Base-by-base conservation (phyloP, 31 red algal genomes). In the Asparagopsis taxiformis region DNA sequence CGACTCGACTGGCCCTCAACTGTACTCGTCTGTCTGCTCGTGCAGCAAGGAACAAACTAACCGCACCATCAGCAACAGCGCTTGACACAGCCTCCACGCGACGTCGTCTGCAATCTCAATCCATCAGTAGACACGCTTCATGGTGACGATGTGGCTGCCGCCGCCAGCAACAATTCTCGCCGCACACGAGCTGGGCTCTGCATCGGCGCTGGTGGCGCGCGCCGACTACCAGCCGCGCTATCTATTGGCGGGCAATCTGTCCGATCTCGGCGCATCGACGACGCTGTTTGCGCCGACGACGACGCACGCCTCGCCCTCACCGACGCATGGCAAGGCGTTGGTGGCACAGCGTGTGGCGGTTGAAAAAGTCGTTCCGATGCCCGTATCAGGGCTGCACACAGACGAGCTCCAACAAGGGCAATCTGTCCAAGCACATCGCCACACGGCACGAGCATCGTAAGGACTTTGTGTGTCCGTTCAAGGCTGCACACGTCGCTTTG, bases 331-430 rank as follows among this genome's bases (percentile, higher is more conserved):
- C 49, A 19, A 28, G 41, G 44, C 9, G 41, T 15, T 22, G 17
- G 21, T 38, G 15, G 20, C 65, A n/a, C 37, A 31, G 17, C 34
- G 41, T 25, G 5, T 31, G 21, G 35, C 65, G 8, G 31, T n/a
- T 37, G 10, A 77, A 77, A 33, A 54, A 64, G 59, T 43, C 49
- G 37, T 77, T 77, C 38, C 59, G 32, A n/a, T 77, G 73, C 35
- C 73, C 73, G 24, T 77, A 77, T 39, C 73, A 56, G 9, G 59
- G 65, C 48, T 77, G 73, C 73, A 33, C 55, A 26, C 73, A 77
- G 41, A 77, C 73, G 35, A 62, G 55, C 35, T 77, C 73, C 30
- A 77, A 77, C 73, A 77, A 77, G 44, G 73, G 73, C 34, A 77
- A 77, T 30, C 46, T 77, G 22, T 77, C 73, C 57, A 77, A 77